Conservation (phyloP, 768 basidiomycete species). For the Lactarius tabidus region DNA sequence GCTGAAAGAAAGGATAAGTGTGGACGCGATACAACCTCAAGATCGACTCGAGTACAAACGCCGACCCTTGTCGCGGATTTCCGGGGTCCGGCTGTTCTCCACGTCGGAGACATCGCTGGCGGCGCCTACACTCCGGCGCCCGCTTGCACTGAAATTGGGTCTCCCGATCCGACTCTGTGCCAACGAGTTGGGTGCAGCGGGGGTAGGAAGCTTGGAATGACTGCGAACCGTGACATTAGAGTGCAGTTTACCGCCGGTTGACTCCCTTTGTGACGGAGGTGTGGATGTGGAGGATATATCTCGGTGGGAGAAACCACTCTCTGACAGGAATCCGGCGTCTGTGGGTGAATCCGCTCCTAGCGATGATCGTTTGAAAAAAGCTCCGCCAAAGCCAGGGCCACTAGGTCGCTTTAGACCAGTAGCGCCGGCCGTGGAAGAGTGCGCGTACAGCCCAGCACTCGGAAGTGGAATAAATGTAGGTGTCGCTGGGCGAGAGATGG, state of each 20-base stretch:
- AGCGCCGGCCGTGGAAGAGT: constrained; percentile 33
- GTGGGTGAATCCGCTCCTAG: constrained; percentile 44
- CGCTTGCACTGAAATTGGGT: constrained; percentile 24
- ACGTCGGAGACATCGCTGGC: constrained; percentile 24
- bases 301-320: constrained; percentile 19
- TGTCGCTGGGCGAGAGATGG: constrained; percentile 66
- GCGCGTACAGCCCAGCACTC: constrained; percentile 45
- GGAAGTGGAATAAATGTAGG: constrained; percentile 77
- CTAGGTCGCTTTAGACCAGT: constrained; percentile 58
- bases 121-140: constrained; percentile 29
- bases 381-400: constrained; percentile 40
- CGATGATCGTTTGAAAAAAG: constrained; percentile 53
- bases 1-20: constrained; percentile 1
- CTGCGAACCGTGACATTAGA: constrained; percentile 31
- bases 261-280: constrained; percentile 17
- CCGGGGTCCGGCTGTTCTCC: constrained; percentile 19
- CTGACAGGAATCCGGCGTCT: constrained; percentile 13
- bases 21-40: constrained; percentile 12
- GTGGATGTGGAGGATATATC: constrained; percentile 6
- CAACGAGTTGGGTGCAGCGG: constrained; percentile 21
- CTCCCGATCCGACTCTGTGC: constrained; percentile 34
- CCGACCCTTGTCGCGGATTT: constrained; percentile 27
- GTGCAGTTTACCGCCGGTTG: constrained; percentile 22
- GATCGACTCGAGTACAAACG: constrained; percentile 11
- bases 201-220: constrained; percentile 27